phyloP scores from a whole-genome alignment of 1,284 basidiomycete species.

The Pulchroboletus neoregius region DNA sequence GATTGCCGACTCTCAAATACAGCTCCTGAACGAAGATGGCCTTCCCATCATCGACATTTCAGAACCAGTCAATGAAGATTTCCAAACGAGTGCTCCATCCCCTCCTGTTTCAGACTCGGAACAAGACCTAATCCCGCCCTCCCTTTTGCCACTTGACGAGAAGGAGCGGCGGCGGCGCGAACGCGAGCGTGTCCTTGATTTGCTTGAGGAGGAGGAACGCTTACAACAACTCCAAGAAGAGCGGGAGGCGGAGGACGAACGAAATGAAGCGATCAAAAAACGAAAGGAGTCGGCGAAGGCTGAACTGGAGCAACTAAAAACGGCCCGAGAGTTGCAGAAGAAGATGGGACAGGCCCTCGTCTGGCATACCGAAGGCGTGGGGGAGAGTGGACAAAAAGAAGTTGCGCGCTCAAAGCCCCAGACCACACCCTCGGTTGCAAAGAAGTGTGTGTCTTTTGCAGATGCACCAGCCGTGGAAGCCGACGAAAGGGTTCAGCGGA shows the following conservation, averaged over 20 bases:
- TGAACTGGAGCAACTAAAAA: slow-evolving; percentile 51
- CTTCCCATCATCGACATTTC: slow-evolving; percentile 73
- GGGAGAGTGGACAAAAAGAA: slow-evolving; percentile 41
- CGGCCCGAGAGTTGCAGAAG: slow-evolving; percentile 61
- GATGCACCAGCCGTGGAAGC: slow-evolving; percentile 33
- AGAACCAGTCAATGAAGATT: slow-evolving; percentile 45
- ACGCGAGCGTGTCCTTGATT: slow-evolving; percentile 60
- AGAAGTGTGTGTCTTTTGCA: slow-evolving; percentile 66
- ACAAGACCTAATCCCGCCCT: slow-evolving; percentile 44
- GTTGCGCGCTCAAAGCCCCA: slow-evolving; percentile 7
- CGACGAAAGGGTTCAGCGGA: slow-evolving; percentile 4
- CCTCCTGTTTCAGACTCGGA: slow-evolving; percentile 30
- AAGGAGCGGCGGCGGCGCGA: slow-evolving; percentile 49
- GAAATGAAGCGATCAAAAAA: slow-evolving; percentile 45
- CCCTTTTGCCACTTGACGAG: slow-evolving; percentile 45
- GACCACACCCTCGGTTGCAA: slow-evolving; percentile 32
- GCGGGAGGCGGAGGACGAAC: slow-evolving; percentile 40
- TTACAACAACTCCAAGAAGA: slow-evolving; percentile 41
- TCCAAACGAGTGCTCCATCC: slow-evolving; percentile 23
- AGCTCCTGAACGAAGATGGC: slow-evolving; percentile 73
- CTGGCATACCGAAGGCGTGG: slow-evolving; percentile 41
- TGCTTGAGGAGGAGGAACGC: slow-evolving; percentile 67
- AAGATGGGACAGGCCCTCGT: slow-evolving; percentile 72
- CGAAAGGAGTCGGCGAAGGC: slow-evolving; percentile 48
- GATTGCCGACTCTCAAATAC: slow-evolving; percentile 19